Conservation (phyloP, 345 rosid genomes). For the Populus simonii region DNA sequence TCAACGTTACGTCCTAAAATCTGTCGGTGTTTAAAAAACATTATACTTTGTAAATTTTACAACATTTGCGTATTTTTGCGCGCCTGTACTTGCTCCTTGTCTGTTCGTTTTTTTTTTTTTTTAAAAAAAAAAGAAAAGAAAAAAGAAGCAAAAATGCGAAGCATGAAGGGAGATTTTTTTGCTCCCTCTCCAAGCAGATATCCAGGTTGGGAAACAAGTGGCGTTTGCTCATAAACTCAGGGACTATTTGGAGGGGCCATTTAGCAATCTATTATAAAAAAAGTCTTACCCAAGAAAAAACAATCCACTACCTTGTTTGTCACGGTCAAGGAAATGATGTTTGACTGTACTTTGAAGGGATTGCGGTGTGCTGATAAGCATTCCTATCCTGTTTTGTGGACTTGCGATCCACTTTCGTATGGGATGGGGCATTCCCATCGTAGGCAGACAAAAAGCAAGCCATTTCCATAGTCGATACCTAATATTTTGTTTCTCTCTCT, state of each 20-base stretch:
- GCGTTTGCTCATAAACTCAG: not conserved
- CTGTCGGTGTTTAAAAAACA: no score
- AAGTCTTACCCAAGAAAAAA: not conserved
- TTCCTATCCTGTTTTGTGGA: not conserved
- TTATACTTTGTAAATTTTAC: no score
- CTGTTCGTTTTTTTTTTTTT: no score
- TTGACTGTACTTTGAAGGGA: not conserved
- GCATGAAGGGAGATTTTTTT: no score
- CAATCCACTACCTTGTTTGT: not conserved
- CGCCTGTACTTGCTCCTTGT: no score
- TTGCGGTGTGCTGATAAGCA: not conserved
- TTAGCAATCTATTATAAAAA: not conserved
- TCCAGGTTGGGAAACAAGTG: not conserved
- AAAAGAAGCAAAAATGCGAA: no score
- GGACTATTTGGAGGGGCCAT: slow-evolving; percentile 1
- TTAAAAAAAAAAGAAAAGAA: no score
- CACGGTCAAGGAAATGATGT: not conserved
- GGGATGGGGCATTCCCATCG: not conserved
- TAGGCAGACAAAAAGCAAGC: not conserved
- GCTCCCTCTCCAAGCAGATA: no score
- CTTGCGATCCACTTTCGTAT: not conserved
- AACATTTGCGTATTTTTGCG: no score
- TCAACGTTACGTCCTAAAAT: no score
- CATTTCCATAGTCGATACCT: not conserved
- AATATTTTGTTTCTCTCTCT: no score